Percentiles rank a stretch among this genome's conserved stretches.
Evolutionary conservation across 805 yeast genomes (phyloP).

Genomic region (Jamesozyma hellenica): DNA sequence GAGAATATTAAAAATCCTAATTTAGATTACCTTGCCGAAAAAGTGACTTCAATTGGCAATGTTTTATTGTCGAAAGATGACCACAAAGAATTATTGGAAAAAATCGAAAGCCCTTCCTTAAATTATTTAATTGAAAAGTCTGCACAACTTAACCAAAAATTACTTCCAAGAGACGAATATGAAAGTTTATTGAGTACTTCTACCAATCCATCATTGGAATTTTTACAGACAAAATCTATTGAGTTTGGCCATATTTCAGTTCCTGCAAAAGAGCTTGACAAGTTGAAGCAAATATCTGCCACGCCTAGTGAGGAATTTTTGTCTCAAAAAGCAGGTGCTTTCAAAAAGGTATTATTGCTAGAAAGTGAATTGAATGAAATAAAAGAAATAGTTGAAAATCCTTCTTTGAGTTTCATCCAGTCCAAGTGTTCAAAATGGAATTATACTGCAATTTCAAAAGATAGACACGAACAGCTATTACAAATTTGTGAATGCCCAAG

Average conservation of each 20-base stretch:
- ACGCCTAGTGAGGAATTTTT: background rate
- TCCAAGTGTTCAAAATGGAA: constrained; percentile 20
- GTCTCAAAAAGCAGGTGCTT: constrained; percentile 1
- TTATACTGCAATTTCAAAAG: constrained; percentile 12
- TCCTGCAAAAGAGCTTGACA: background rate
- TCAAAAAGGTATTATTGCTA: background rate
- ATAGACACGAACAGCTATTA: constrained; percentile 10
- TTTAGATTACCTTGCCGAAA: background rate
- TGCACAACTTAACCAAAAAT: background rate
- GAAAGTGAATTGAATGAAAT: background rate
- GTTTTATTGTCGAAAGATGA: background rate
- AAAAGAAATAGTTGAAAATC: background rate
- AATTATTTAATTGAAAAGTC: constrained; percentile 3
- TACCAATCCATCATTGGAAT: background rate
- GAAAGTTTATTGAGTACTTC: background rate
- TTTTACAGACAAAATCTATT: background rate
- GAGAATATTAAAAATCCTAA: background rate
- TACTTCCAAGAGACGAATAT: constrained; percentile 4
- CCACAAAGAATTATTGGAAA: background rate
- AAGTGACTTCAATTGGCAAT: background rate
- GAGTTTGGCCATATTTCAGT: background rate
- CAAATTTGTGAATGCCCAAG: constrained; percentile 11
- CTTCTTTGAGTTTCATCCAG: constrained; percentile 9
- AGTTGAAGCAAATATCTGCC: background rate
- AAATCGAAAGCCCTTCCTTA: constrained; percentile 5